Evolutionary conservation across 169 alveolate genomes (phyloP).

Genomic region (Cryptosporidium bovis): DNA sequence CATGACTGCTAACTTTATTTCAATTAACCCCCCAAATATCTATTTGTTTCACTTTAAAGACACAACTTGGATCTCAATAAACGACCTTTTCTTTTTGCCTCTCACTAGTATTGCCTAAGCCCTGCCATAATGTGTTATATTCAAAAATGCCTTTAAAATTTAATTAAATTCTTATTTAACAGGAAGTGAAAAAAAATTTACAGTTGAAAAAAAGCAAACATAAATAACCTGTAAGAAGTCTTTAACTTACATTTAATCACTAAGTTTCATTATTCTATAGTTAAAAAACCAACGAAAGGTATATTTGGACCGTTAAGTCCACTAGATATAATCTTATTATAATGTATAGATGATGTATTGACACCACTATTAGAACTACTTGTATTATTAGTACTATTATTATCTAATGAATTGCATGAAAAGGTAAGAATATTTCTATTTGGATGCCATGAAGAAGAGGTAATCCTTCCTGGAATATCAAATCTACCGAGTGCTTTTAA

Average conservation of each 20-base stretch:
- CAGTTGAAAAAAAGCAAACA: not conserved
- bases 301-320: constrained; percentile 60
- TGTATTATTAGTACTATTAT: constrained; percentile 1
- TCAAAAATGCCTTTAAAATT: too few relatives aligned
- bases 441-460: constrained; percentile 67
- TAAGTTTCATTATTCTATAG: constrained; percentile 5
- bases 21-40: too few relatives aligned
- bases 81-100: too few relatives aligned
- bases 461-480: constrained; percentile 62
- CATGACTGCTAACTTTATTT: too few relatives aligned
- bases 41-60: too few relatives aligned
- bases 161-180: too few relatives aligned
- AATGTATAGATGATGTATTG: constrained; percentile 39
- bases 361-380: constrained; percentile 39
- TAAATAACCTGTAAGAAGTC: too few relatives aligned
- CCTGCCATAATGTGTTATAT: too few relatives aligned
- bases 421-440: constrained; percentile 32
- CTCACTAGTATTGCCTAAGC: too few relatives aligned
- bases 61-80: too few relatives aligned
- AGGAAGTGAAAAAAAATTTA: too few relatives aligned
- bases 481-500: constrained; percentile 47
- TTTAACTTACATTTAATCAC: too few relatives aligned
- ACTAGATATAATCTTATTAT: constrained; percentile 42
- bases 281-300: constrained; percentile 60
- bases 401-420: constrained; percentile 48